phyloP scores from a whole-genome alignment of 768 basidiomycete species.

The Epithele typhae region DNA sequence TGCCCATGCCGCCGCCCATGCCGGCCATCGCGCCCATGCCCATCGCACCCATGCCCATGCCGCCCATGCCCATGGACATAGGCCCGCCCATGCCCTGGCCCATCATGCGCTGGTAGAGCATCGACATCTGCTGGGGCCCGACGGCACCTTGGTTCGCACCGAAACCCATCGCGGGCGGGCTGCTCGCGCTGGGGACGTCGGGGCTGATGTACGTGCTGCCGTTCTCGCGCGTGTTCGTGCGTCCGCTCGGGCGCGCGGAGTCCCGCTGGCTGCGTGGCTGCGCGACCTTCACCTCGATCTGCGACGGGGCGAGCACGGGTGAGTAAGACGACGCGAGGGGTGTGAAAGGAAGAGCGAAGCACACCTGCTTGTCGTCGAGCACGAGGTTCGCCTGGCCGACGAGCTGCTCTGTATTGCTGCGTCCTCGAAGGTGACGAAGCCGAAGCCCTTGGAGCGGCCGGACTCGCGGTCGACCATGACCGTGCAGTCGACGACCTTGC shows the following conservation, averaged over 20 bases:
- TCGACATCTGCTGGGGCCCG: constrained; percentile 88
- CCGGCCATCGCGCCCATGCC: constrained; percentile 27
- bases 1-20: constrained; percentile 14
- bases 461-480: constrained; percentile 98
- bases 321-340: not conserved
- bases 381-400: constrained; percentile 81
- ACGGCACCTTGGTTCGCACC: constrained; percentile 51
- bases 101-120: constrained; percentile 93
- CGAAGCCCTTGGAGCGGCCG: constrained; percentile 91
- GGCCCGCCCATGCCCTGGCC: constrained; percentile 25
- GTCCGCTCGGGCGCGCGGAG: constrained; percentile 25
- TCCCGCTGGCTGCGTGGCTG: constrained; percentile 83
- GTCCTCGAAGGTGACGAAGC: constrained; percentile 92
- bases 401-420: constrained; percentile 76
- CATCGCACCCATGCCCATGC: constrained; percentile 19
- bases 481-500: constrained; percentile 92
- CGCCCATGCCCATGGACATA: constrained; percentile 33
- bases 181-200: constrained; percentile 15
- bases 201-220: constrained; percentile 8
- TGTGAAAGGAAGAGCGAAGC: constrained; percentile 25
- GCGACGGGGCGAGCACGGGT: not conserved
- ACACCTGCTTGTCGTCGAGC: constrained; percentile 88
- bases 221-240: constrained; percentile 12
- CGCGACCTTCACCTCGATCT: constrained; percentile 96
- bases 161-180: constrained; percentile 21